These are phyloP conservation scores for Pelargonium nanum DNA, from an alignment of 345 rosid species.

Conservation along the genomic window DNA sequence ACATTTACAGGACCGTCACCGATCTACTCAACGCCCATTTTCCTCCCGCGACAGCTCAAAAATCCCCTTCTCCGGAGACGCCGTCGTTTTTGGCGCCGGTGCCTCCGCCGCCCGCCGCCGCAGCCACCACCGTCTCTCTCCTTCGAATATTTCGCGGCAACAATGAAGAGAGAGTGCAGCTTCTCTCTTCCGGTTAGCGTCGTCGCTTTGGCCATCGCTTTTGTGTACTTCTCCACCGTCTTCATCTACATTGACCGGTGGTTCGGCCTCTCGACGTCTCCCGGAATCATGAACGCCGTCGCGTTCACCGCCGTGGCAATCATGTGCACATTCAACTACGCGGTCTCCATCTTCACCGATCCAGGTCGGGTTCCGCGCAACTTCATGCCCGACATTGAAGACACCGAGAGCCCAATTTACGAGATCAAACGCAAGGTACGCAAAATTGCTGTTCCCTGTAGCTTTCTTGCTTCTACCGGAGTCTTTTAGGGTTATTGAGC, in stretches of 20 bases:
- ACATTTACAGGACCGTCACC: not conserved
- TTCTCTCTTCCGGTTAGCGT: constrained; percentile 61
- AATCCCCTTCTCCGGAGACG: not conserved
- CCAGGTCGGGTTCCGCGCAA: constrained; percentile 72
- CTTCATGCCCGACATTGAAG: constrained; percentile 76
- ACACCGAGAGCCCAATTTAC: constrained; percentile 45
- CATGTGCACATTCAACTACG: constrained; percentile 52
- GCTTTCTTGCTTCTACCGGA: too few relatives aligned
- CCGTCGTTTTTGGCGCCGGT: not conserved
- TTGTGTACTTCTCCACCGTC: constrained; percentile 59
- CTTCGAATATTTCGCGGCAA: not conserved
- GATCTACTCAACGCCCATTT: not conserved
- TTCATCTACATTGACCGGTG: constrained; percentile 78
- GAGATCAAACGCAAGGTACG: constrained; percentile 92
- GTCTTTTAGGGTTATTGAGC: not conserved
- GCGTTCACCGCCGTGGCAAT: constrained; percentile 59
- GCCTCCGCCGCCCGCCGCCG: not conserved
- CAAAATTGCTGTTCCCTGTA: too few relatives aligned
- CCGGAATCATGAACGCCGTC: constrained; percentile 63
- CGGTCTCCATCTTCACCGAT: constrained; percentile 53
- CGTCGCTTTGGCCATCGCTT: constrained; percentile 53
- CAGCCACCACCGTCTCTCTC: not conserved
- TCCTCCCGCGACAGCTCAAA: not conserved
- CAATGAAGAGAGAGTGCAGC: not conserved
- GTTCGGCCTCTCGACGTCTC: constrained; percentile 76